Percentiles rank a stretch among this genome's conserved stretches.
phyloP scores from a whole-genome alignment of 2,329 filamentous ascomycete genomes.

The Grosmannia serpens region DNA sequence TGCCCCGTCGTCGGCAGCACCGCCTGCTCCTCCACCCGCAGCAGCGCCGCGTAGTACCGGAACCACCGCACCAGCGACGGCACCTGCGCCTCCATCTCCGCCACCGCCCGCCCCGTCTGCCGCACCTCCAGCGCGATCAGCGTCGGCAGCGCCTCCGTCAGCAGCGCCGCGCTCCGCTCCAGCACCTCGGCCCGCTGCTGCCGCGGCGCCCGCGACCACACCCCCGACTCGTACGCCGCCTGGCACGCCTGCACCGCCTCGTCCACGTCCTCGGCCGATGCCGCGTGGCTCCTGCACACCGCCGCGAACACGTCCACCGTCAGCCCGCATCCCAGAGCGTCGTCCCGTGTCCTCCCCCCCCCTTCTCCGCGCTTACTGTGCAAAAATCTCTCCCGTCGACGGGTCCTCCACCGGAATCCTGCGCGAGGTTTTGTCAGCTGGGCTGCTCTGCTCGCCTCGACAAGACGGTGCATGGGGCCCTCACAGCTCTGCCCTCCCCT shows the following conservation, averaged over 20 bases:
- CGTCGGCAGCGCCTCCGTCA: constrained; percentile 37
- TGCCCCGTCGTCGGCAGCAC: constrained; percentile 54
- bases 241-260: constrained; percentile 29
- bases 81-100: constrained; percentile 61
- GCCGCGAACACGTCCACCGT: constrained; percentile 27
- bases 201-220: constrained; percentile 45
- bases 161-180: constrained; percentile 43
- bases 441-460: background rate
- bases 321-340: too few relatives aligned
- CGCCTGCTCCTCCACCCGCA: constrained; percentile 55
- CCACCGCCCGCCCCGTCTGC: constrained; percentile 56
- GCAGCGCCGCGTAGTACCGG: constrained; percentile 56
- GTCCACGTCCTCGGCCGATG: constrained; percentile 32
- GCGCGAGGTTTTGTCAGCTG: background rate
- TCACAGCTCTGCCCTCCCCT: constrained; percentile 12
- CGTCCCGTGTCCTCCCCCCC: background rate
- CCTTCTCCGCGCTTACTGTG: constrained; percentile 7
- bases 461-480: background rate
- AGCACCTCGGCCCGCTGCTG: constrained; percentile 50
- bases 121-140: constrained; percentile 53
- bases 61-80: constrained; percentile 58
- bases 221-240: constrained; percentile 33
- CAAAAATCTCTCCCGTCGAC: constrained; percentile 16
- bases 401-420: constrained; percentile 18
- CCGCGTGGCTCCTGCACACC: constrained; percentile 35